Evolutionary conservation across 2,329 filamentous ascomycete species (phyloP), one percentile per base, ranked within the genome.

Genomic region (Uncinocarpus reesii): DNA sequence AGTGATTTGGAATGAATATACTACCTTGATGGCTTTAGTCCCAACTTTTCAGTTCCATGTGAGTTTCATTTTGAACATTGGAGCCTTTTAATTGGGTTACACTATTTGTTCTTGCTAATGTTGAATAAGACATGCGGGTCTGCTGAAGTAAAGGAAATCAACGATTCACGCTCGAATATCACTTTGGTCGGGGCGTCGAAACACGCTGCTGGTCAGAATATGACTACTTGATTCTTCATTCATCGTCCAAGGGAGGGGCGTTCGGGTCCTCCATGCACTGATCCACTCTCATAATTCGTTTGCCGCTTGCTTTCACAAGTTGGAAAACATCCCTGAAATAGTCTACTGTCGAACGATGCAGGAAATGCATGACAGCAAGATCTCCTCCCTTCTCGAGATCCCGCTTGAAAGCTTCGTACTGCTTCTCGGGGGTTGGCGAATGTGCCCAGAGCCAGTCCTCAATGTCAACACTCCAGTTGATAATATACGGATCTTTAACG

Each of bases 361-460:
- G 64, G 61, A 83, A 85, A 63, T 85, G 81, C 73, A 84, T 76
- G 10, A 85, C 81, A 0, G 81, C 78, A 42, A 85, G 65, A 53
- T 74, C 73, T 1, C 81, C 81, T 1, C 81, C 81, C 56, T 74
- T 77, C 20, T 70, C 68, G 2, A 84, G 71, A 58, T 82, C 79
- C 2, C 76, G 70, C 59, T 77, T 72, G 65, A 85, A 84, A 10
- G 80, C 78, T 2, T 77, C 76, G 11, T 83, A 65, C 64, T 84
- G 81, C 57, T 79, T 79, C 66, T 83, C 76, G 0, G 81, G 81
- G 2, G 79, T 83, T 36, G 65, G 58, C 0, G 71, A 74, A 59
- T 74, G 65, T 1, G 78, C 80, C 79, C 80, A 85, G 20, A 81
- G 58, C 79, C 80, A 84, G 60, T 85, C 81, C 67, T 84, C 78